phyloP scores from a whole-genome alignment of 306 rosid species.

The Acacia acuminata region DNA sequence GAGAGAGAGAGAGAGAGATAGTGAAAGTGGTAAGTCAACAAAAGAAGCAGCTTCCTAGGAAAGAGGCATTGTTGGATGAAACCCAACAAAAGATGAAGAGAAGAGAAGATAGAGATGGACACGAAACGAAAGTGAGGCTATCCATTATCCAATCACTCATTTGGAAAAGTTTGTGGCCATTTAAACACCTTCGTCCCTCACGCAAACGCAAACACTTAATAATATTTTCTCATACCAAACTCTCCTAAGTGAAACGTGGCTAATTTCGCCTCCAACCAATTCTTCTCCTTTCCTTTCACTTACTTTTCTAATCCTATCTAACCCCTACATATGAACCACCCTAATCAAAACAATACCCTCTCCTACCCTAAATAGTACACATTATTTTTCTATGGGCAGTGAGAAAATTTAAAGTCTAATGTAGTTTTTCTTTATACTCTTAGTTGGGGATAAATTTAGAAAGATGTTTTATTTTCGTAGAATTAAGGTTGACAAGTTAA shows the following conservation, averaged over 20 bases:
- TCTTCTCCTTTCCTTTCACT: background rate
- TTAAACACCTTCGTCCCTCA: background rate
- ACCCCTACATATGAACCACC: background rate
- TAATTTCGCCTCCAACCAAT: conserved; percentile 30
- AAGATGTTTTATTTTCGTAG: too few relatives aligned
- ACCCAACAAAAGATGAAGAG: background rate
- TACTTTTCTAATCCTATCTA: conserved; percentile 21
- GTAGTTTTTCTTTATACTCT: too few relatives aligned
- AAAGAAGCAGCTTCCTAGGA: conserved; percentile 14
- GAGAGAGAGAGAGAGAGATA: background rate
- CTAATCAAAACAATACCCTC: background rate
- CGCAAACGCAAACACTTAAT: background rate
- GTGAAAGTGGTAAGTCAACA: background rate
- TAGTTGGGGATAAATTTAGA: too few relatives aligned
- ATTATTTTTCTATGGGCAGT: too few relatives aligned
- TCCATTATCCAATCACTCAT: background rate
- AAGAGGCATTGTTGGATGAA: background rate
- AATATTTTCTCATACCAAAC: background rate
- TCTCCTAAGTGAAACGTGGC: conserved; percentile 22
- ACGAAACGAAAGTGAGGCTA: background rate
- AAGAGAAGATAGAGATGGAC: background rate
- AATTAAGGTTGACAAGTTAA: too few relatives aligned
- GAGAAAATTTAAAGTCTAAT: too few relatives aligned
- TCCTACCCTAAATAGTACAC: too few relatives aligned
- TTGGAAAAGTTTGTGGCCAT: background rate